phyloP scores from a whole-genome alignment of 2,329 filamentous ascomycete genomes.

The Pestalotiopsis sp. region DNA sequence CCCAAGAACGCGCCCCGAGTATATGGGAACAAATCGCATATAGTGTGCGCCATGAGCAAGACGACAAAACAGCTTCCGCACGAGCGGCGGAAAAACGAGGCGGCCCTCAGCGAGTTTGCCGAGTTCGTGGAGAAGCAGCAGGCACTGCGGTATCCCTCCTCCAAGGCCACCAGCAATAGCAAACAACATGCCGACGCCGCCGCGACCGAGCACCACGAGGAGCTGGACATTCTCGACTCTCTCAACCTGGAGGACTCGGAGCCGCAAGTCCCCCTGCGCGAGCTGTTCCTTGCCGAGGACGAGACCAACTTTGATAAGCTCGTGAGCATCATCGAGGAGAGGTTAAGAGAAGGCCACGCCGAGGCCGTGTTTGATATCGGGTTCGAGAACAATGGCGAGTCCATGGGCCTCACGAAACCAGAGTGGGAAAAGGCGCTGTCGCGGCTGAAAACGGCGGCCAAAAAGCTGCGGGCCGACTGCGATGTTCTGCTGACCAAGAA shows the following conservation, averaged over 20 bases:
- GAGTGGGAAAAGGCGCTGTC: conserved; percentile 77
- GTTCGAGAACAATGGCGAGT: conserved; percentile 85
- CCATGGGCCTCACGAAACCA: conserved; percentile 73
- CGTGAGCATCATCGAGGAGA: conserved; percentile 64
- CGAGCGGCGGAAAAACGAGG: conserved; percentile 85
- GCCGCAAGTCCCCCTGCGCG: conserved; percentile 70
- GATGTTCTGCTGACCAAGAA: conserved; percentile 88
- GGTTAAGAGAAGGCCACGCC: conserved; percentile 81
- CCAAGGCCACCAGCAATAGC: conserved; percentile 28
- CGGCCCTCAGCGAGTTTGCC: conserved; percentile 93
- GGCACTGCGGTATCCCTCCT: conserved; percentile 63
- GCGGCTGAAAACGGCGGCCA: conserved; percentile 68
- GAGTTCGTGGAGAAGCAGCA: conserved; percentile 98
- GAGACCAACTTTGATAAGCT: conserved; percentile 67
- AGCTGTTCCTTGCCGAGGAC: conserved; percentile 69
- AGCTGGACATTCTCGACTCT: conserved; percentile 84
- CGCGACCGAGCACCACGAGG: conserved; percentile 83
- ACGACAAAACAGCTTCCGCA: conserved; percentile 64
- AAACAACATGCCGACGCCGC: conserved; percentile 22
- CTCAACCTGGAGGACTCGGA: conserved; percentile 73
- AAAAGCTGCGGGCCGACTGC: conserved; percentile 71
- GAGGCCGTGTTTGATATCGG: conserved; percentile 93
- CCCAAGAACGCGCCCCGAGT: not conserved
- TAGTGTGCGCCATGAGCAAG: conserved; percentile 8
- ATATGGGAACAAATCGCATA: not conserved